Evolutionary conservation across 2,329 filamentous ascomycete genomes (phyloP), one percentile per base, ranked within the genome.

Genomic region (Camptophora hylomeconis): DNA sequence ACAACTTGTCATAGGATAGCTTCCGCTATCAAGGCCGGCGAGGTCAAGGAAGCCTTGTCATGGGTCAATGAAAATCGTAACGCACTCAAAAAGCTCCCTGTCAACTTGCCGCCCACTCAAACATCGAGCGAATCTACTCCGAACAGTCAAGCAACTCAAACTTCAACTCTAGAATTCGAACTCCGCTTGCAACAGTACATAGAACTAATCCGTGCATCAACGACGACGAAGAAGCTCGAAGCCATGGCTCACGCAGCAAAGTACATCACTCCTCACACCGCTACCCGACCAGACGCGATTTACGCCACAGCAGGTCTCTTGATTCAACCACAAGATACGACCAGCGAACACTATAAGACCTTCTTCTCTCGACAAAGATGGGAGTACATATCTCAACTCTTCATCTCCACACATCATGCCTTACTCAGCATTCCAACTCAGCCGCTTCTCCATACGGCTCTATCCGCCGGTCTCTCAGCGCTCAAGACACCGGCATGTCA

Each of bases 31-130:
- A 60, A 70, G 23, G 65, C 66, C 20, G 74, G 76, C 17, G 80
- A 74, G 42, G 79, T 87, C 4, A 65, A 67, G 19, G 80, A 92
- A 45, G 86, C 84, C 13, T 56, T 98, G 31, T 70, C 73, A 8
- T 98, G 89, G 89, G 94, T 89, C 52, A 72, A 67, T 10, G 87
- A 95, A 47, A 93, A 94, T 54, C 89, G 92, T 55, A 86, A 87
- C 46, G 80, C 86, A 38, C 59, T 98, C 35, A 80, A 84, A 49
- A 92, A 89, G 63, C 78, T 81, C 56, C 77, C 40, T 6, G 32
- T 31, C 12, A 31, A 20, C 12, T 14, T 18, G 3, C 17, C 34
- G 11, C 34, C 40, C 5, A 23, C 32, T 22, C 37, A 41, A 21
- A 36, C 34, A 6, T 8, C 23, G 6, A n/a, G 14, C n/a, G 10